Evolutionary conservation across 192 early-diverging fungal species (phyloP).

Genomic region (Diversispora eburnea): DNA sequence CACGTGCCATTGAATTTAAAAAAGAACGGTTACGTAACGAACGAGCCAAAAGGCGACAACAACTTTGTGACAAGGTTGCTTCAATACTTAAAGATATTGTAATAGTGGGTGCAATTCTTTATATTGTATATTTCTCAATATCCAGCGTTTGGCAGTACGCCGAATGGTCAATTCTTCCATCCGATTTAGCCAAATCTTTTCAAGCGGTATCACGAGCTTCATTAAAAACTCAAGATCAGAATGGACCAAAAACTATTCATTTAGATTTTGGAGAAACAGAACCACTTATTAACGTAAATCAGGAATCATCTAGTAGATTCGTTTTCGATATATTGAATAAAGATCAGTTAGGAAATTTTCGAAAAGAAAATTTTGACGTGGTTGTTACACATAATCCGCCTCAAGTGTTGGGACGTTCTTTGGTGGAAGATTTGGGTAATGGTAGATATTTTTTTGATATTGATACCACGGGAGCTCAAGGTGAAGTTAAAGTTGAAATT

Average conservation of each 20-base stretch:
- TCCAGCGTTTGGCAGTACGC: slow-evolving; percentile 7
- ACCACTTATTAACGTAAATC: neutral
- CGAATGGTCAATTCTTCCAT: slow-evolving; percentile 20
- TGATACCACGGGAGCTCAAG: slow-evolving; percentile 9
- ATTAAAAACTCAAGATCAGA: neutral
- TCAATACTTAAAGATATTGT: neutral
- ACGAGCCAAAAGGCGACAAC: neutral
- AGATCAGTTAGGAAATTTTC: neutral
- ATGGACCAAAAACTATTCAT: neutral
- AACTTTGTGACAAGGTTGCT: neutral
- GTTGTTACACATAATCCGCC: slow-evolving; percentile 22
- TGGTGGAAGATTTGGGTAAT: neutral
- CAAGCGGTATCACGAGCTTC: slow-evolving; percentile 15
- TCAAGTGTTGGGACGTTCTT: slow-evolving; percentile 10
- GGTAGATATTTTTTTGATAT: slow-evolving; percentile 20
- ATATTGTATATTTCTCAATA: slow-evolving; percentile 2
- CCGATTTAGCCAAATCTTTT: slow-evolving; percentile 2
- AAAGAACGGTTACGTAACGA: slow-evolving; percentile 10
- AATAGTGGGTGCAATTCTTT: neutral
- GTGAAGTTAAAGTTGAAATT: slow-evolving; percentile 10
- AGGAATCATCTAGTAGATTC: slow-evolving; percentile 1
- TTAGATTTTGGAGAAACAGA: neutral
- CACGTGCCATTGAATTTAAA: slow-evolving; percentile 17
- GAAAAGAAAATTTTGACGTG: slow-evolving; percentile 2
- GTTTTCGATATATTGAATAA: slow-evolving; percentile 4